Base-by-base conservation (phyloP, 2,329 filamentous ascomycete genomes). In the Myriangium duriaei region DNA sequence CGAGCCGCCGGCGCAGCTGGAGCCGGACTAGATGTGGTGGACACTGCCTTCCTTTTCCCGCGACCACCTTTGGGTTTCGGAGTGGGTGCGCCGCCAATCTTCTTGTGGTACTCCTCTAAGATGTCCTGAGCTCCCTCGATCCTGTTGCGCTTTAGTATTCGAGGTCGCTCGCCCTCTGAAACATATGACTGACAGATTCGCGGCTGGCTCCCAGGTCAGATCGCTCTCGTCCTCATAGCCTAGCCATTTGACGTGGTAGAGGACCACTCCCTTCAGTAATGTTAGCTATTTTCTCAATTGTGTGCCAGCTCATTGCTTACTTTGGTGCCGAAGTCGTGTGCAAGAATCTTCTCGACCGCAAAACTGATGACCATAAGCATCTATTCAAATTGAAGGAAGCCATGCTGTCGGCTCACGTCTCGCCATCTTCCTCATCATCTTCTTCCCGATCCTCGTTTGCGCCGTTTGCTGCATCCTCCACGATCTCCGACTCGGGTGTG, bases 211-310 rank as follows among this genome's bases (percentile, higher is more conserved):
- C 82, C 81, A 88, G 0, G 83, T 91, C 50, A 73, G 60, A 47
- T 91, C 83, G 0, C 63, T 56, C 44, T 76, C 74, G 44, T 76
- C 71, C 0, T 81, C 73, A 44, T 79, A 91, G 3, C 82, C 82
- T 46, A 82, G 74, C 83, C 83, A 91, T 51, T 88, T 86, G 24
- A 91, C 80, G 36, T 79, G 68, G 51, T 80, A 86, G 32, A 68
- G 67, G 0, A 76, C 50, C 4, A 56, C 54, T 13, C 71, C 71
- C 62, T 74, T 42, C 7, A 9, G 10, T 3, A 5, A 11, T 3
- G 10, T 44, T 14, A 47, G 41, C 42, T n/a, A n/a, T n/a, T n/a
- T n/a, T n/a, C 36, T 26, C 15, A 15, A 16, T 26, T 11, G 16
- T 11, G 28, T 17, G 26, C 18, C 11, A 31, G 16, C 9, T 7